Conservation (phyloP, 2,329 filamentous ascomycete genomes). For the Pseudomassariella vexata region DNA sequence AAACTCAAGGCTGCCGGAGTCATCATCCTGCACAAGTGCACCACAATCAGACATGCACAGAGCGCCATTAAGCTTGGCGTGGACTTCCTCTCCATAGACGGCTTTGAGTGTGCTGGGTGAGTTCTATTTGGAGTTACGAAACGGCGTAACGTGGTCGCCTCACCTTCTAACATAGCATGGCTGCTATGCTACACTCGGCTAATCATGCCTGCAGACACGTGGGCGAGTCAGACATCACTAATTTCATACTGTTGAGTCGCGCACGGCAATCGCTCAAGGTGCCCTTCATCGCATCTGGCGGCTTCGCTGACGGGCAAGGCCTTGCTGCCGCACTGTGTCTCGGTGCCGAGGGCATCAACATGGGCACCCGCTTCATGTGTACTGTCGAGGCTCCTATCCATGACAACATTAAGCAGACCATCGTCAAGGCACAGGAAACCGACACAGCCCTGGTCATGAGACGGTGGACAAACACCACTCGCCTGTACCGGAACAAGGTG, state of each 20-base stretch:
- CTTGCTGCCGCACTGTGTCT: slow-evolving; percentile 85
- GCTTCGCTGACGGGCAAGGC: slow-evolving; percentile 91
- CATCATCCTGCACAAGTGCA: slow-evolving; percentile 94
- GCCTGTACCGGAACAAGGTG: slow-evolving; percentile 88
- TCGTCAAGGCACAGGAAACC: slow-evolving; percentile 81
- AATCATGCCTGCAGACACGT: slow-evolving; percentile 50
- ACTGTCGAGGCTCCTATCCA: slow-evolving; percentile 92
- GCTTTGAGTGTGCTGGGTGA: slow-evolving; percentile 87
- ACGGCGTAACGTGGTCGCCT: too few species aligned
- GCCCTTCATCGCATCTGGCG: slow-evolving; percentile 93
- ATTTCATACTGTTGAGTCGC: slow-evolving; percentile 80
- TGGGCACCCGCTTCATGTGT: slow-evolving; percentile 98
- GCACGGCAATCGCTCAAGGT: slow-evolving; percentile 78
- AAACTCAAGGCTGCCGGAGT: slow-evolving; percentile 75
- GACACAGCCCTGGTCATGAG: slow-evolving; percentile 85
- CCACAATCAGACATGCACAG: slow-evolving; percentile 87
- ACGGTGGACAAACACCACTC: slow-evolving; percentile 87
- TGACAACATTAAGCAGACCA: slow-evolving; percentile 86
- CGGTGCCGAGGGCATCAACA: slow-evolving; percentile 92
- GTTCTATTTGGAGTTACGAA: too few species aligned
- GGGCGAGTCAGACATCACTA: slow-evolving; percentile 81
- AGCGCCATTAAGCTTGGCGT: slow-evolving; percentile 91
- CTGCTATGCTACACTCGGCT: slow-evolving; percentile 1
- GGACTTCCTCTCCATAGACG: slow-evolving; percentile 94
- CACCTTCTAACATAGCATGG: too few species aligned